Base-by-base conservation (phyloP, 306 rosid genomes). In the Cicer cuneatum region DNA sequence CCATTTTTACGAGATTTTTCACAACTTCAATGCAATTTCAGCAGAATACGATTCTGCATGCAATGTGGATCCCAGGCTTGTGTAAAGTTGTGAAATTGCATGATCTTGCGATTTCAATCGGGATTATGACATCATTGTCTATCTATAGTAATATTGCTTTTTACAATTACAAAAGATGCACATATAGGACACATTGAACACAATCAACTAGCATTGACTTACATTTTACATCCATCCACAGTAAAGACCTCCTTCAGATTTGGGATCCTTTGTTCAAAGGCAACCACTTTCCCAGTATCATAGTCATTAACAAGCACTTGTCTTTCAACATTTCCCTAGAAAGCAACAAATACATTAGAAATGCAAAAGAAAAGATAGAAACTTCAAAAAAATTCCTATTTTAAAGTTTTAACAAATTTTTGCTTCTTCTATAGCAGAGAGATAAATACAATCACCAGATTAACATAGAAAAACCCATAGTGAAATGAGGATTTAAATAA, bases 181-280 rank as follows among this genome's bases (percentile, higher is more conserved):
- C 48, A 67, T 5, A 39, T 37, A 71, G 76, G 35, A 38, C 18
- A 47, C 12, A 19, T 45, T 16, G 49, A 61, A 45, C 38, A 29
- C 71, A 74, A 40, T 60, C 61, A 63, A 77, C 52, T 35, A 74
- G 66, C 29, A 42, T 14, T 33, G 11, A 38, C 97, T 87, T 85
- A 94, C 98, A 91, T 84, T 85, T 58, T 91, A 60, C 15, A 59
- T 75, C 98, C 98, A 35, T 83, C 85, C 29, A 76, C 80, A 8
- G 91, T 86, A 78, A 76, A 85, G 29, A 91, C 88, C 80, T 94
- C 98, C 89, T 94, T 94, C 81, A 94, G 62, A 80, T 94, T 89
- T 63, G 69, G 68, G 75, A 88, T 72, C 86, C 88, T 89, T 37
- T 78, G 87, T 43, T 89, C 92, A 81, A 94, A 94, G 41, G 91